phyloP scores from a whole-genome alignment of 2,329 filamentous ascomycete genomes.

The Sarocladium kiliense region DNA sequence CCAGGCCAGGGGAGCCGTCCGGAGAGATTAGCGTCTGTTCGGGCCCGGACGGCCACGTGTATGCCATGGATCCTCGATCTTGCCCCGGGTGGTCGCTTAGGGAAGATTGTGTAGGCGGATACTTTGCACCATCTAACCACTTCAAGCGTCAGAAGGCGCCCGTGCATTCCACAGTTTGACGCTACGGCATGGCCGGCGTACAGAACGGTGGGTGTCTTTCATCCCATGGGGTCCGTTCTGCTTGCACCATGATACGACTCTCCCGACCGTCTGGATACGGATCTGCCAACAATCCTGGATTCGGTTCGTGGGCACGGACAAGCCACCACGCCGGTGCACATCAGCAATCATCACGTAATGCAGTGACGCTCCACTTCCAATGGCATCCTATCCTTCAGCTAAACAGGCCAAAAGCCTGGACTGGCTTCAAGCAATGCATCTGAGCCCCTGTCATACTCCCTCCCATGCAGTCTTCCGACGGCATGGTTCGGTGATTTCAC shows the following conservation, averaged over 20 bases:
- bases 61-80: slow-evolving; percentile 8
- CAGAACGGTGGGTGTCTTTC: neutral
- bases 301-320: neutral
- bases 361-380: neutral
- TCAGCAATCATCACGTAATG: slow-evolving; percentile 8
- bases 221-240: neutral
- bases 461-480: neutral
- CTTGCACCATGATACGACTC: neutral
- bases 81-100: neutral
- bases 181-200: slow-evolving; percentile 5
- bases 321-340: neutral
- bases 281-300: neutral
- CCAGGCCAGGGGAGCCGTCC: neutral
- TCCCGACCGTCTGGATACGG: slow-evolving; percentile 5
- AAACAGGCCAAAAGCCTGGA: neutral
- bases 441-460: neutral
- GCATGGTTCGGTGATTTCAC: neutral
- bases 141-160: neutral
- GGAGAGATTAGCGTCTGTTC: slow-evolving; percentile 10
- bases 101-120: neutral
- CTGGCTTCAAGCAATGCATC: neutral
- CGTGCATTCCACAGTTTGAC: slow-evolving; percentile 1
- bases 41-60: slow-evolving; percentile 14
- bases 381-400: slow-evolving; percentile 1
- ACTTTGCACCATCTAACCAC: neutral